Base-by-base conservation (phyloP, 768 basidiomycete genomes). In the Kwoniella dendrophila region DNA sequence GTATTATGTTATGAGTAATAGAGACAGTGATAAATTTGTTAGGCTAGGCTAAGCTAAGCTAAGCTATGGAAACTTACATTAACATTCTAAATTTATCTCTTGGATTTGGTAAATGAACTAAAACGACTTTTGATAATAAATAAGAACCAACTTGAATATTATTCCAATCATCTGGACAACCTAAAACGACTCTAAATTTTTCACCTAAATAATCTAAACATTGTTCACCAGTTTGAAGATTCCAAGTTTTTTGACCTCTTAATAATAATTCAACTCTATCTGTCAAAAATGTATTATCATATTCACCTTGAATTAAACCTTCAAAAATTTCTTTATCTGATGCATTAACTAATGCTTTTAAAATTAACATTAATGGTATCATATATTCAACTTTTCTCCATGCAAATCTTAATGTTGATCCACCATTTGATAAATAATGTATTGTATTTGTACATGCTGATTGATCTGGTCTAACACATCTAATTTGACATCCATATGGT, bases 241-340 rank as follows among this genome's bases (percentile, higher is more conserved):
- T 86, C 80, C 90, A 98, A 78, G 86, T 87, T 81, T 98, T 98
- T 85, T 95, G 98, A 71, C 92, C 93, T 56, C 96, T 86, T 32
- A 99, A 81, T 20, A 99, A 82, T 6, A 98, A 82, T 80, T 99
- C 96, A 33, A 98, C 90, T 48, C 96, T 90, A 78, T 98, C 96
- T 4, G 93, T 94, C 79, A 99, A 81, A 81, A 98, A 98, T 0
- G 96, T 98, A 78, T 99, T 93, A 40, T 90, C 87, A 77, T 93
- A 92, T 76, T 98, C 96, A 72, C 92, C 88, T 88, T 97, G 96
- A 74, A 95, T 88, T 73, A 99, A 84, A 22, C 92, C 90, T 78
- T 96, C 90, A 75, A 98, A 98, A 48, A 99, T 90, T 78, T 98
- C 96, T 78, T 88, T 89, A 82, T 99, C 96, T 11, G 90, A 90